These are phyloP conservation scores for Didymella pomorum DNA, from an alignment of 2,329 filamentous ascomycete species.

Conservation along the genomic window DNA sequence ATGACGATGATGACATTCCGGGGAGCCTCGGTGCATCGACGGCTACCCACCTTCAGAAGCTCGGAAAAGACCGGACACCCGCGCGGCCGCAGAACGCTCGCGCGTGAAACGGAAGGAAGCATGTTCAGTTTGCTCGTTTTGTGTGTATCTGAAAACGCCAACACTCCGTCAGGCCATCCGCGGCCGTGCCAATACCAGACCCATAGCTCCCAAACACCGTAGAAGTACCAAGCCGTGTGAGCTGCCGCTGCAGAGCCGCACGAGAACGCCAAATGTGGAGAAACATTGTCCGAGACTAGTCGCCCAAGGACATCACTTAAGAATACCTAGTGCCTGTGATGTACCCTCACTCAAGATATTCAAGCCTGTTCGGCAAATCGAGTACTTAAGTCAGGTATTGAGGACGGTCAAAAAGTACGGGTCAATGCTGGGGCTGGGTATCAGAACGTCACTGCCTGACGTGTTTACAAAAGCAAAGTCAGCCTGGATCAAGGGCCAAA, in stretches of 20 bases:
- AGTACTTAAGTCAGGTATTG: not conserved
- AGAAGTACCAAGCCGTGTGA: conserved; percentile 20
- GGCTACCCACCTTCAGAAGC: conserved; percentile 13
- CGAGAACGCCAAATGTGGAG: conserved; percentile 20
- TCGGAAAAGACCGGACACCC: conserved; percentile 32
- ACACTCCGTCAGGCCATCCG: conserved; percentile 39
- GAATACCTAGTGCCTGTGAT: not conserved
- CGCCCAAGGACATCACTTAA: not conserved
- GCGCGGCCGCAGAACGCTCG: conserved; percentile 17
- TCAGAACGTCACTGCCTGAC: not conserved
- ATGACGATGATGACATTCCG: conserved; percentile 30
- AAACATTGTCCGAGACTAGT: conserved; percentile 9
- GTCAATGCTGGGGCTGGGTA: not conserved
- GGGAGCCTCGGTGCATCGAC: conserved; percentile 32
- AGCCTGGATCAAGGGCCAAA: conserved; percentile 36
- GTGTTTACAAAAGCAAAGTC: not conserved
- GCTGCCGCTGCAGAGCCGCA: conserved; percentile 20
- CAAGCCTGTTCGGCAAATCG: not conserved
- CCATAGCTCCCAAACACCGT: conserved; percentile 38
- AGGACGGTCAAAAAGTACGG: not conserved
- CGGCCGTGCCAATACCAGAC: conserved; percentile 42
- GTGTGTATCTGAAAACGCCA: conserved; percentile 42
- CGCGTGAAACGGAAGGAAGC: conserved; percentile 13
- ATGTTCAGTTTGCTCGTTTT: conserved; percentile 20
- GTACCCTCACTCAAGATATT: not conserved